Evolutionary conservation across 371 early-diverging fungal genomes (phyloP).

Genomic region (Saksenaea oblongispora): DNA sequence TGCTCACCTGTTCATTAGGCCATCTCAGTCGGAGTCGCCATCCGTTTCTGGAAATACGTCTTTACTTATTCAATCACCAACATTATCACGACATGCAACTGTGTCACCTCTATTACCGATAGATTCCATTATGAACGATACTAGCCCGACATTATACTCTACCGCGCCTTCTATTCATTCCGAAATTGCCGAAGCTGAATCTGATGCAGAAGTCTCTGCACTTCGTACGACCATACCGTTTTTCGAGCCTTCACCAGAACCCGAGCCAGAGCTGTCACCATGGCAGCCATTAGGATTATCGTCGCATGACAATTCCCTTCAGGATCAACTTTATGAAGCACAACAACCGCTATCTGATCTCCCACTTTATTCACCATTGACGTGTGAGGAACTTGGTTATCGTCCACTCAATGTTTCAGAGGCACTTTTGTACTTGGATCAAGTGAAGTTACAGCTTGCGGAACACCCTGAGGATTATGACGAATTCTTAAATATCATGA

Average conservation of each 20-base stretch:
- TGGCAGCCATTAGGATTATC: neutral
- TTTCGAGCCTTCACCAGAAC: neutral
- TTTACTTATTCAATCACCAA: neutral
- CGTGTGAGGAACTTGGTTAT: constrained; percentile 7
- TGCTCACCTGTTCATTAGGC: neutral
- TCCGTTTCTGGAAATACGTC: neutral
- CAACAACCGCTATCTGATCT: neutral
- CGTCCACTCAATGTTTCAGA: constrained; percentile 62
- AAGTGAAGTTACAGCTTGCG: constrained; percentile 88
- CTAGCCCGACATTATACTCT: neutral
- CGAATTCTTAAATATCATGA: constrained; percentile 96
- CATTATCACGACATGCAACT: neutral
- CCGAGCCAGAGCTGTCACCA: neutral
- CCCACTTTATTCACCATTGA: neutral
- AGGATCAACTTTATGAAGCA: neutral
- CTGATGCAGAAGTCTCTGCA: neutral
- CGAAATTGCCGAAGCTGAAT: neutral
- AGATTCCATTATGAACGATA: neutral
- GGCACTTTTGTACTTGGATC: constrained; percentile 94
- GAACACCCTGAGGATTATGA: constrained; percentile 92
- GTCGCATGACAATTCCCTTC: neutral
- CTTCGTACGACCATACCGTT: neutral
- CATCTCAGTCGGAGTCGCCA: constrained; percentile 1
- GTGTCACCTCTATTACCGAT: neutral
- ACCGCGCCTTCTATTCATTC: neutral